A percentile compares a stretch with the other conserved stretches of the same genome.
Evolutionary conservation across 768 basidiomycete species (phyloP).

Genomic region (Tylopilus vinaceipallidus): DNA sequence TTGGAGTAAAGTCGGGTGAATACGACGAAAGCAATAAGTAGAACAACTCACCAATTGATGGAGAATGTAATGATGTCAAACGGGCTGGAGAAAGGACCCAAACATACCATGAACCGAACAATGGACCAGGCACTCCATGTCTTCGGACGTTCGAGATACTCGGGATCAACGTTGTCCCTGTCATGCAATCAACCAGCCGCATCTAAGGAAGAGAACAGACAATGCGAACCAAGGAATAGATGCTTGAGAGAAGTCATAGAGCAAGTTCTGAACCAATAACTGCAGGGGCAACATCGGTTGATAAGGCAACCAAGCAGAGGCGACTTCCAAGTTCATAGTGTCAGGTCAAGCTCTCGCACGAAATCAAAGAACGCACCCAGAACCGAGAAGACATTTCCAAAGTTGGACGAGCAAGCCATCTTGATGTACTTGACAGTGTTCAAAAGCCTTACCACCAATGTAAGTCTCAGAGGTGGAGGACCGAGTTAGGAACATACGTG

Average conservation of each 20-base stretch:
- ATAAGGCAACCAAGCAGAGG: conserved; percentile 38
- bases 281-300: conserved; percentile 37
- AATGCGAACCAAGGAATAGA: conserved; percentile 34
- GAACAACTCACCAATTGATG: conserved; percentile 33
- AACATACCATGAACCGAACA: conserved; percentile 34
- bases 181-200: conserved; percentile 4
- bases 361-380: conserved; percentile 19
- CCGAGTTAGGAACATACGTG: conserved; percentile 22
- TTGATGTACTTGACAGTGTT: conserved; percentile 39
- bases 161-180: conserved; percentile 39
- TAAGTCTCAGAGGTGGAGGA: conserved; percentile 8
- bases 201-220: not conserved
- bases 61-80: conserved; percentile 33
- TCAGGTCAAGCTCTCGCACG: not conserved
- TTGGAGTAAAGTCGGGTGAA: conserved; percentile 3
- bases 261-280: conserved; percentile 31
- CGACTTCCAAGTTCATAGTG: conserved; percentile 19
- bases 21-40: not conserved
- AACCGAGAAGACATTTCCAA: conserved; percentile 35
- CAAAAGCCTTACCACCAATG: conserved; percentile 26
- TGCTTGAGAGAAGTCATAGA: conserved; percentile 38
- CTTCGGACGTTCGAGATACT: conserved; percentile 33
- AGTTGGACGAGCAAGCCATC: conserved; percentile 38
- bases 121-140: conserved; percentile 36
- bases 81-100: conserved; percentile 37